Evolutionary conservation across 2,329 filamentous ascomycete species (phyloP), one percentile per base, ranked within the genome.

Genomic region (Neonectria ditissima): DNA sequence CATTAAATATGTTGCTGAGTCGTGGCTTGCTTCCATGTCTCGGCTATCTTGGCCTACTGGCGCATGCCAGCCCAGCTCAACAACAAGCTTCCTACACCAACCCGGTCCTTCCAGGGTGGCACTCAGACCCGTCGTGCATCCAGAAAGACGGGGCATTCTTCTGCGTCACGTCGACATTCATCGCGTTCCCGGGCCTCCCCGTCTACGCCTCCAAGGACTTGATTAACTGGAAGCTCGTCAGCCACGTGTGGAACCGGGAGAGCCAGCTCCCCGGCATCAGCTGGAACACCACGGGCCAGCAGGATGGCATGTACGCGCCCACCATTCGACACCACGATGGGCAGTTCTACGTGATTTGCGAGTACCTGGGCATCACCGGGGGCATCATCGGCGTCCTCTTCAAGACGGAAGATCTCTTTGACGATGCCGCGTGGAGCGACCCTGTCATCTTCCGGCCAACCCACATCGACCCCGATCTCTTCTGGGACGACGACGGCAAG

Each of bases 401-500:
- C 28, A 67, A 55, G 24, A 67, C 63, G 1, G 68, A 62, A 0
- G 55, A 75, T 22, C 69, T 66, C 0, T 75, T 67, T 30, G 58
- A 69, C 0, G 69, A 73, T 10, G 60, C 65, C 0, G 54, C 65
- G 0, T 75, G 74, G 74, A 70, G 69, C 9, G 73, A 75, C 30
- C 72, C 74, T 0, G 67, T 75, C 0, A 68, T 65, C 1, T 75
- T 75, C 32, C 63, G 61, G 6, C 66, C 73, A 16, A 65, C 55
- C 0, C 67, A 69, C 7, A 75, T 76, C 55, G 87, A 89, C 56
- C 83, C 86, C 0, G 8, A 76, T 9, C 34, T 75, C 0, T 86
- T 87, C 68, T 89, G 85, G 83, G 83, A 88, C 53, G 80, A 82
- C 1, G 82, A 88, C 50, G 86, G 86, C 1, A 84, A 80, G 60